These are phyloP conservation scores for Cercospora zeae-maydis DNA, from an alignment of 2,329 filamentous ascomycete genomes.

Conservation along the genomic window DNA sequence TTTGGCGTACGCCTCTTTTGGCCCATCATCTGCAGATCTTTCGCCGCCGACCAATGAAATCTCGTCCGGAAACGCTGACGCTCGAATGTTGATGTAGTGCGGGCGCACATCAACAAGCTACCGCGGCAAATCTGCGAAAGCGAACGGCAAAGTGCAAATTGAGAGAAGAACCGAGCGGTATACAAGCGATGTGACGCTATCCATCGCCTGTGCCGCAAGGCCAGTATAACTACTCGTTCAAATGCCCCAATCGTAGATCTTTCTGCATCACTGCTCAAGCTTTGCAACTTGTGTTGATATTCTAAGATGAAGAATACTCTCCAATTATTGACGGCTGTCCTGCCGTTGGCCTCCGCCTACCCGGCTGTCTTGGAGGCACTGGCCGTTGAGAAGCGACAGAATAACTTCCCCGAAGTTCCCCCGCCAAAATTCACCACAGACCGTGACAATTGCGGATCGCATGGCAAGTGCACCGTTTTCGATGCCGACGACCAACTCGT, in stretches of 20 bases:
- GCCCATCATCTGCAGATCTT: slow-evolving; percentile 3
- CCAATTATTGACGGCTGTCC: slow-evolving; percentile 11
- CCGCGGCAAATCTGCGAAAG: slow-evolving; percentile 1
- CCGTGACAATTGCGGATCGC: slow-evolving; percentile 22
- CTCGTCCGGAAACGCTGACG: background rate
- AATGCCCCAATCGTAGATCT: background rate
- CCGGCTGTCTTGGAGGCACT: slow-evolving; percentile 17
- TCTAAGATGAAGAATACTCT: slow-evolving; percentile 12
- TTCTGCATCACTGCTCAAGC: background rate
- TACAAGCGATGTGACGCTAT: background rate
- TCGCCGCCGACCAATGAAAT: background rate
- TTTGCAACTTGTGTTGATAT: background rate
- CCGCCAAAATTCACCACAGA: slow-evolving; percentile 17
- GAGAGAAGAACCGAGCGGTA: background rate
- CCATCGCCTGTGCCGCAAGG: background rate
- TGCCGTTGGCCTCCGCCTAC: slow-evolving; percentile 22
- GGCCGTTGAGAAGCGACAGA: slow-evolving; percentile 12
- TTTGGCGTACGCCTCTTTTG: background rate
- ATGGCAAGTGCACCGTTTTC: slow-evolving; percentile 26
- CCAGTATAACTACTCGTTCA: background rate
- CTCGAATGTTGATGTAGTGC: background rate
- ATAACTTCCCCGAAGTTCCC: slow-evolving; percentile 16
- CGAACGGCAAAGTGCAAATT: slow-evolving; percentile 4
- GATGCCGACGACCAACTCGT: slow-evolving; percentile 32
- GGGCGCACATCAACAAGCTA: slow-evolving; percentile 4